Evolutionary conservation across 2,329 filamentous ascomycete species (phyloP), one percentile per base, ranked within the genome.

Genomic region (Aspergillus proliferans): DNA sequence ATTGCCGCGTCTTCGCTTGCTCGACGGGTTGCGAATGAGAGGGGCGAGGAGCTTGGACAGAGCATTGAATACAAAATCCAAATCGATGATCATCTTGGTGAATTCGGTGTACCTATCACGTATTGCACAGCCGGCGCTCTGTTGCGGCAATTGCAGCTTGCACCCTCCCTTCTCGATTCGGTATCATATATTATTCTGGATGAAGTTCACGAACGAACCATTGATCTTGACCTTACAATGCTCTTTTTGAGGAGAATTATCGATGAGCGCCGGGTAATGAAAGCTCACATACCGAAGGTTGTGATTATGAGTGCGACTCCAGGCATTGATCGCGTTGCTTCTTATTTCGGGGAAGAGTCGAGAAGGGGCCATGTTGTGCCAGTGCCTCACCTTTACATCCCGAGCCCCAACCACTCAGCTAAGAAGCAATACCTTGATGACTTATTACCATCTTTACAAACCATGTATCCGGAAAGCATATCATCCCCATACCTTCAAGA

Each of bases 41-140:
- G 74, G 50, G 60, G 65, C 26, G 70, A 76, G 50, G 24, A 42
- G 6, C 51, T 77, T 15, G 66, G 67, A 43, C 48, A 71, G 6
- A 66, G 63, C 8, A 67, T 79, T 39, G 76, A 76, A 24, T 76
- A 76, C 52, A 66, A 73, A 18, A 69, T 77, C 14, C 68, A 74
- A 34, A 72, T 72, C 46, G 70, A 75, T 43, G 47, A 58, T 2
- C 66, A 64, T 49, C 48, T 60, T 8, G 67, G 74, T 4, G 49
- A 18, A 19, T 19, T 45, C 24, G 57, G 57, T 7, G 69, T 71
- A 28, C 70, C 71, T 49, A 74, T 79, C 52, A 72, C 65, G 2
- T 79, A 73, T 56, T 77, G 74, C 59, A 79, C 77, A 1, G 73
- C 72, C 2, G 76, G 76, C n/a, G 69, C 76, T 18, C 58, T 78